phyloP scores from a whole-genome alignment of 257 asterid genomes.

The Fraxinus quadrangulata region DNA sequence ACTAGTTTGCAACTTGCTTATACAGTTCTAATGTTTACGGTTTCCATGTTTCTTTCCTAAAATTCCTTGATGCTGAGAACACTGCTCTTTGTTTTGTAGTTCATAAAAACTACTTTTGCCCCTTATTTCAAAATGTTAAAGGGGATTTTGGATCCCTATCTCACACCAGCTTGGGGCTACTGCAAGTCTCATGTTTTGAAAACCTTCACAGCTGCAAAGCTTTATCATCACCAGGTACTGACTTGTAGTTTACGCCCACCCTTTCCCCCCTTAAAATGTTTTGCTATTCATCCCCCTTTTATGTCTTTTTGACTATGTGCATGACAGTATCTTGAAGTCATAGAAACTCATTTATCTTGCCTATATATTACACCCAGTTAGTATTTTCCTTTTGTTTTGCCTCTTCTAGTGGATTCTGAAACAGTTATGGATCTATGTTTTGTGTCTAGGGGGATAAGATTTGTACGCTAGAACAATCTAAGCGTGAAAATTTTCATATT shows the following conservation, averaged over 20 bases:
- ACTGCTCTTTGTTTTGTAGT: constrained; percentile 39
- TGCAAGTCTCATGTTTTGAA: constrained; percentile 47
- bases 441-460: background rate
- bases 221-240: constrained; percentile 74
- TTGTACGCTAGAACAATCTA: background rate
- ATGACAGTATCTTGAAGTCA: constrained; percentile 15
- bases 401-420: constrained; percentile 13
- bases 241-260: constrained; percentile 2
- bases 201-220: constrained; percentile 49
- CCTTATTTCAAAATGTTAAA: constrained; percentile 38
- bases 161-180: constrained; percentile 35
- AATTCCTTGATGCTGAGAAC: constrained; percentile 21
- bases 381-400: constrained; percentile 10
- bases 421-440: constrained; percentile 6
- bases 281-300: background rate
- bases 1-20: constrained; percentile 5
- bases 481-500: background rate
- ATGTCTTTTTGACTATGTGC: background rate
- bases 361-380: constrained; percentile 3
- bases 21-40: constrained; percentile 4
- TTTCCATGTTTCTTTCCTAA: constrained; percentile 15
- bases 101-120: constrained; percentile 29
- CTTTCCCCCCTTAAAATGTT: constrained; percentile 2
- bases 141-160: constrained; percentile 41
- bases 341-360: background rate